Percentiles rank a stretch among this genome's conserved stretches.
phyloP scores from a whole-genome alignment of 352 stramenopile genomes.

The Elongisporangium undulatum region DNA sequence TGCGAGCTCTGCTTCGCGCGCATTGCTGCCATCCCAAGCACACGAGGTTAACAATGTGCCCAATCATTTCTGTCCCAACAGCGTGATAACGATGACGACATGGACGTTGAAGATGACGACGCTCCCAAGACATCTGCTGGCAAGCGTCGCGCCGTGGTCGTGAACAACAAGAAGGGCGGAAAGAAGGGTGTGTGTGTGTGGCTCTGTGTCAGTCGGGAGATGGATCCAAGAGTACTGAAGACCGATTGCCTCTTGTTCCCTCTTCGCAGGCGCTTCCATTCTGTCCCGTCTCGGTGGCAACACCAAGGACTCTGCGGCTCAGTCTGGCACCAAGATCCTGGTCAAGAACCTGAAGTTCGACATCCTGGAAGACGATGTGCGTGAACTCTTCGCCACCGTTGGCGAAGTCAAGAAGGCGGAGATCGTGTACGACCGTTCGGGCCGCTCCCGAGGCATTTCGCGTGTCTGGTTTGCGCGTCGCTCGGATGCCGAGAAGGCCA shows the following conservation, averaged over 20 bases:
- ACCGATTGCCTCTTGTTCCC: not conserved
- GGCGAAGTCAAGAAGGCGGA: slow-evolving; percentile 73
- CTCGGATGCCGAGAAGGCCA: slow-evolving; percentile 68
- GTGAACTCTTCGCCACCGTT: slow-evolving; percentile 75
- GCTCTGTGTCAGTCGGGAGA: not conserved
- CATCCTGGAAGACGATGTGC: slow-evolving; percentile 78
- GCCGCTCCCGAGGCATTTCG: slow-evolving; percentile 75
- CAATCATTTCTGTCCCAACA: not conserved
- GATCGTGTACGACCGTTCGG: slow-evolving; percentile 80
- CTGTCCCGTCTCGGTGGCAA: slow-evolving; percentile 62
- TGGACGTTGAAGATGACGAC: slow-evolving; percentile 63
- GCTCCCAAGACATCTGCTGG: slow-evolving; percentile 20
- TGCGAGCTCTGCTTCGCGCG: not conserved
- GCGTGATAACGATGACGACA: slow-evolving; percentile 36
- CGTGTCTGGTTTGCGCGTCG: slow-evolving; percentile 72
- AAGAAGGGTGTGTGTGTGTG: slow-evolving; percentile 46
- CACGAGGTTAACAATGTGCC: not conserved
- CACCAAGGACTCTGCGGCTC: slow-evolving; percentile 19
- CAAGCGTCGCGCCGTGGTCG: slow-evolving; percentile 51
- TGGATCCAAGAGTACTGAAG: not conserved
- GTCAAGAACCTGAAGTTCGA: slow-evolving; percentile 86
- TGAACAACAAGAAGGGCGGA: slow-evolving; percentile 46
- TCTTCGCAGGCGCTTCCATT: slow-evolving; percentile 40
- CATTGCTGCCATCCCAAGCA: not conserved
- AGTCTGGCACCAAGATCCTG: slow-evolving; percentile 62